Percentiles rank a stretch among this genome's conserved stretches.
phyloP scores from a whole-genome alignment of 1,284 basidiomycete genomes.

The Puccinia horiana region DNA sequence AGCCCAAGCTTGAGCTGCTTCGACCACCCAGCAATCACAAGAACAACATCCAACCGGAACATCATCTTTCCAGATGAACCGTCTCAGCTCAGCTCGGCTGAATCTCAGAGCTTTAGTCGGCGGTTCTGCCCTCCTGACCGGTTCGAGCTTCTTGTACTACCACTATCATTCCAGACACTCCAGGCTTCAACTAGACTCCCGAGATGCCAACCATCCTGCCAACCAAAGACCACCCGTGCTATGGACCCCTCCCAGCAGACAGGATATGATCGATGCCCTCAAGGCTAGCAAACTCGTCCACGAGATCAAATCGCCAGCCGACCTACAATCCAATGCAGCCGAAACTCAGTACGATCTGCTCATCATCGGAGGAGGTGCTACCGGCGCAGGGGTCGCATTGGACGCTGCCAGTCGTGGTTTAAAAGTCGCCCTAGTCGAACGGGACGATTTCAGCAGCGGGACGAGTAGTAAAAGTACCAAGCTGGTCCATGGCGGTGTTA shows the following conservation, averaged over 20 bases:
- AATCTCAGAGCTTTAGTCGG: constrained; percentile 10
- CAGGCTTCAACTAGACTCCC: constrained; percentile 41
- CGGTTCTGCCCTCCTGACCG: constrained; percentile 13
- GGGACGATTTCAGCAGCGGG: constrained; percentile 86
- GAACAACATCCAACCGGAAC: neutral
- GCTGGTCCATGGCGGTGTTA: constrained; percentile 94
- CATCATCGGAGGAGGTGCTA: constrained; percentile 86
- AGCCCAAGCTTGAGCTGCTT: too few species aligned
- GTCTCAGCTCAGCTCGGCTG: neutral
- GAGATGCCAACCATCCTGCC: constrained; percentile 33
- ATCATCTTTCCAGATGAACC: neutral
- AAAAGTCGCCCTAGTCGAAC: constrained; percentile 87
- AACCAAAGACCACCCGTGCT: constrained; percentile 59
- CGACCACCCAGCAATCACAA: neutral
- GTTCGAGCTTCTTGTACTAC: constrained; percentile 16
- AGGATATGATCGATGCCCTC: constrained; percentile 68
- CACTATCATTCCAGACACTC: neutral
- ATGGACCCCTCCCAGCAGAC: constrained; percentile 73
- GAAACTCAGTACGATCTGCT: constrained; percentile 65
- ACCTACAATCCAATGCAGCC: neutral
- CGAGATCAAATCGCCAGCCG: constrained; percentile 4
- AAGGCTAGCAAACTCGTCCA: constrained; percentile 54
- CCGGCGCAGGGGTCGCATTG: constrained; percentile 88
- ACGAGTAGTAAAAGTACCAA: constrained; percentile 97
- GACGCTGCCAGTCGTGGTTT: constrained; percentile 90